A percentile compares a stretch with the other conserved stretches of the same genome.
Evolutionary conservation across 139 green algal genomes (phyloP).

Genomic region (Volvox reticuliferus): DNA sequence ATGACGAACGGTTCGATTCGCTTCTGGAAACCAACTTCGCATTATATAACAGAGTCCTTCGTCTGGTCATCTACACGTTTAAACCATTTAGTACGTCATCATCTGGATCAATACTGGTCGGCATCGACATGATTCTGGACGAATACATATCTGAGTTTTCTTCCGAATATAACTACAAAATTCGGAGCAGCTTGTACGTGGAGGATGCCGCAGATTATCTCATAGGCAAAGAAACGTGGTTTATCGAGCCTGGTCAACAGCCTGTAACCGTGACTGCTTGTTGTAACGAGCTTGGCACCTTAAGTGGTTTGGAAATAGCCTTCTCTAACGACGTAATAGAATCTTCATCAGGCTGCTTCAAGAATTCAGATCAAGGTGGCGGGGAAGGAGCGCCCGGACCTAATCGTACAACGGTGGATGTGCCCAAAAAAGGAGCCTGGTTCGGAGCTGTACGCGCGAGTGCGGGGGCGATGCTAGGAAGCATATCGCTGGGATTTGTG

Average conservation of each 20-base stretch:
- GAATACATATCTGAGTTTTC: not conserved
- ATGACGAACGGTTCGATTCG: not conserved
- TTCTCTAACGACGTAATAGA: not conserved
- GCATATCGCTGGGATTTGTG: not conserved
- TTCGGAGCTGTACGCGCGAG: not conserved
- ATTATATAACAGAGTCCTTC: not conserved
- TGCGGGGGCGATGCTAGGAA: not conserved
- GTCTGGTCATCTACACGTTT: not conserved
- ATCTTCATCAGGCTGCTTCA: too few relatives aligned
- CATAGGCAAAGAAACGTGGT: not conserved
- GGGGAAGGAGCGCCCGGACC: too few relatives aligned
- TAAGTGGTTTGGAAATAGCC: not conserved
- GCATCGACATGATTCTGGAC: not conserved
- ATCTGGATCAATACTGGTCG: not conserved
- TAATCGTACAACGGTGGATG: not conserved
- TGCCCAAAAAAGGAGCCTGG: not conserved
- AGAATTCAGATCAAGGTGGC: too few relatives aligned
- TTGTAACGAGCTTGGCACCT: not conserved
- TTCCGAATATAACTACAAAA: not conserved
- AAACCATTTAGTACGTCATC: not conserved
- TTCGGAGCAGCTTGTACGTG: not conserved
- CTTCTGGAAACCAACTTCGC: not conserved
- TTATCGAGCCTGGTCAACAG: not conserved
- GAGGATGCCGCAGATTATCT: not conserved
- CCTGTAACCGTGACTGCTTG: not conserved